Conservation (phyloP, 495 filamentous ascomycete genomes). For the Penicillium parvum region DNA sequence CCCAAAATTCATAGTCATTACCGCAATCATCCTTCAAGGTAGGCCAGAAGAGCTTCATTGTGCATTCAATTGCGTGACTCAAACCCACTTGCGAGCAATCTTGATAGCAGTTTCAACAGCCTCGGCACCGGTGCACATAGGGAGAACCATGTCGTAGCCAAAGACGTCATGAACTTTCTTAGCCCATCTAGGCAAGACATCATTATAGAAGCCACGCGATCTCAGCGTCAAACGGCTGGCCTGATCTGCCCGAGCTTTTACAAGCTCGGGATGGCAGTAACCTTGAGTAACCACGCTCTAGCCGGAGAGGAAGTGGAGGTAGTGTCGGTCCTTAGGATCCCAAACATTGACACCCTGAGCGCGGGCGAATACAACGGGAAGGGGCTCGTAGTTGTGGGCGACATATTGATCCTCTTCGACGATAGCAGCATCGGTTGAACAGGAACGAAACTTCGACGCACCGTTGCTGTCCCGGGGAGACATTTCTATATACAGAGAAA, state of each 20-base stretch:
- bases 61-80: too few relatives aligned
- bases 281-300: not conserved
- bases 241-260: not conserved
- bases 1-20: slow-evolving; percentile 6
- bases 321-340: not conserved
- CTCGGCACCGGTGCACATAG: not conserved
- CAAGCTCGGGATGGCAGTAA: not conserved
- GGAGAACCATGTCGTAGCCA: not conserved
- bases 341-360: not conserved
- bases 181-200: not conserved
- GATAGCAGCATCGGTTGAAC: not conserved
- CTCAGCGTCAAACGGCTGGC: not conserved
- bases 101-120: not conserved
- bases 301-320: not conserved
- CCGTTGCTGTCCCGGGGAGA: too few relatives aligned
- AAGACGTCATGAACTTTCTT: not conserved
- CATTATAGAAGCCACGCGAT: not conserved
- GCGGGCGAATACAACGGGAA: not conserved
- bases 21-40: slow-evolving; percentile 2
- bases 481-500: too few relatives aligned
- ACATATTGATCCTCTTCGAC: not conserved
- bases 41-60: too few relatives aligned
- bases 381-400: not conserved
- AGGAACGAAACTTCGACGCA: too few relatives aligned
- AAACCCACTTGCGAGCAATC: not conserved